These are phyloP conservation scores for Tilletia caries DNA, from an alignment of 1,284 basidiomycete species.

Conservation along the genomic window DNA sequence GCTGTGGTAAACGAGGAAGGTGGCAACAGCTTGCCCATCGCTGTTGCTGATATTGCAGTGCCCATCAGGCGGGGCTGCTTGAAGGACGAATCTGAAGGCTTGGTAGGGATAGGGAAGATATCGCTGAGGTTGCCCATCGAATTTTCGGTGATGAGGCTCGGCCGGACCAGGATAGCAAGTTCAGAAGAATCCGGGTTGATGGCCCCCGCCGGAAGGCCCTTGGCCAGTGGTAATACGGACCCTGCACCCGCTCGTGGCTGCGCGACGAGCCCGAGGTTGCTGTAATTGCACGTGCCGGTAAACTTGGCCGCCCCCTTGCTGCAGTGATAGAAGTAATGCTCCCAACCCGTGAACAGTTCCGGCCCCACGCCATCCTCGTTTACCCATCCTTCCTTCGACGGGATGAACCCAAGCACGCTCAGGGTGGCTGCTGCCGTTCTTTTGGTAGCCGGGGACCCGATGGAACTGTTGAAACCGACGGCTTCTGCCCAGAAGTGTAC, in stretches of 20 bases:
- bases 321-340: background rate
- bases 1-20: too few relatives aligned
- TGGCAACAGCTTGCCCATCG: too few relatives aligned
- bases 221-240: too few relatives aligned
- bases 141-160: too few relatives aligned
- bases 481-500: constrained; percentile 11
- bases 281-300: background rate
- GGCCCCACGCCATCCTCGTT: background rate
- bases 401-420: background rate
- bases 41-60: too few relatives aligned
- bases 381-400: background rate
- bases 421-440: background rate
- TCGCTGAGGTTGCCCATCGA: too few relatives aligned
- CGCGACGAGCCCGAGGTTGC: background rate
- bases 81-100: too few relatives aligned
- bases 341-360: background rate
- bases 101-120: too few relatives aligned
- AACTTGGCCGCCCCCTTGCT: background rate
- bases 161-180: too few relatives aligned
- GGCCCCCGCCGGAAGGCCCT: too few relatives aligned
- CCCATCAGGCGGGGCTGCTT: too few relatives aligned
- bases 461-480: background rate
- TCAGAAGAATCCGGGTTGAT: too few relatives aligned
- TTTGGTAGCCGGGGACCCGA: background rate
- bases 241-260: background rate